Base-by-base conservation (phyloP, 2,329 filamentous ascomycete genomes). In the Penicillium concentricum region DNA sequence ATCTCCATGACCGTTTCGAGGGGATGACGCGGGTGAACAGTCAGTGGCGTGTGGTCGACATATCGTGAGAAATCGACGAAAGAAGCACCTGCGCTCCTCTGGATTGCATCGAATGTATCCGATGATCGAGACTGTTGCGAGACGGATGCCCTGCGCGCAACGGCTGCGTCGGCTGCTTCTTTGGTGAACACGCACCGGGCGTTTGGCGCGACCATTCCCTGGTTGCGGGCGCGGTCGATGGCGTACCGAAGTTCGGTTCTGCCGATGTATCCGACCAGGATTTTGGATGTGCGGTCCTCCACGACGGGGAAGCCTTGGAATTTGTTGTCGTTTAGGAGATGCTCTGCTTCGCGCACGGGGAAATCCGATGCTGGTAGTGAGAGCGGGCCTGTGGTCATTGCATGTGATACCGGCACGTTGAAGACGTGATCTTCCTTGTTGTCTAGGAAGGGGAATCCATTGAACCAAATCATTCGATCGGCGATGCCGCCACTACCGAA, bases 381-480 rank as follows among this genome's bases (percentile, higher is more conserved):
- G 2, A 90, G 85, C 0, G 92, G 83, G 50, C 90, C 84, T 2
- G 83, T 84, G 1, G 87, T 92, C 92, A 97, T 97, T 61, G 90
- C 91, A 61, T 90, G 85, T 0, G 91, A 94, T 10, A 97, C 94
- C 0, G 94, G 89, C 0, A 97, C 92, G 45, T 92, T 93, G 74
- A 97, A 97, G 51, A 92, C 92, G 75, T 97, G 92, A 56, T 97
- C 94, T 74, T 97, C 93, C 71, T 99, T 99, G 74, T 90, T 95
- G 76, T 99, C 94, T 3, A 99, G 82, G 76, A 95, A 99, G 0
- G 94, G 94, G 69, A 97, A 96, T 1, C 94, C 94, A 66, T 91
- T 97, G 77, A 97, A 96, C 88, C 92, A 96, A 67, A 99, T 99
- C 91, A 97, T 96, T 60, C 92, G 88, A 73, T 99, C 94, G 22